Evolutionary conservation across 2,329 filamentous ascomycete genomes (phyloP).

Genomic region (Cordyceps tenuipes): DNA sequence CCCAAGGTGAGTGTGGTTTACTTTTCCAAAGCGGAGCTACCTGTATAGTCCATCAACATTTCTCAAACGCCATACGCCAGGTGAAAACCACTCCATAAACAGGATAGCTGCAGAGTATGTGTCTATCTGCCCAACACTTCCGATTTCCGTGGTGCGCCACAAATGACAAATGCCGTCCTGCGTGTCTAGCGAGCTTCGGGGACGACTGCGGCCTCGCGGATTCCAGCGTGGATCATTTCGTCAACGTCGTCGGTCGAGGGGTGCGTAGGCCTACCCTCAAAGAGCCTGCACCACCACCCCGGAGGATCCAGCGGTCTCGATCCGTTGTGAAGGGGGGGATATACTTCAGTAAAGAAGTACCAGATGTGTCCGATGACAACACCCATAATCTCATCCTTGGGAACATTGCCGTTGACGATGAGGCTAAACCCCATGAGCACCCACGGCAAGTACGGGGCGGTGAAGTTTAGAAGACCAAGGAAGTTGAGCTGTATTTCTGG

Average conservation of each 20-base stretch:
- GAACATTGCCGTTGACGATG: slow-evolving; percentile 79
- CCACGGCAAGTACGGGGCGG: slow-evolving; percentile 91
- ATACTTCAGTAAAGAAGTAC: slow-evolving; percentile 98
- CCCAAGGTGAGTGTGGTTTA: not conserved
- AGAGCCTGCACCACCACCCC: slow-evolving; percentile 78
- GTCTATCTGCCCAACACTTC: not conserved
- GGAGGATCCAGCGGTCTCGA: slow-evolving; percentile 83
- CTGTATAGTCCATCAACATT: not conserved
- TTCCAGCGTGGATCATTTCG: slow-evolving; percentile 5
- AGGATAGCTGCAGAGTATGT: not conserved
- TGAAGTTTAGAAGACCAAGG: slow-evolving; percentile 81
- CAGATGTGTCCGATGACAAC: slow-evolving; percentile 92
- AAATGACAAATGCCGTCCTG: not conserved
- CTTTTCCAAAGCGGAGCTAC: not conserved
- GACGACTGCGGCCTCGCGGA: slow-evolving; percentile 1
- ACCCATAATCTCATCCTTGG: slow-evolving; percentile 93
- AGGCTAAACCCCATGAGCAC: slow-evolving; percentile 89
- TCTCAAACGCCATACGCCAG: slow-evolving; percentile 1
- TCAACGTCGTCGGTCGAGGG: slow-evolving; percentile 37
- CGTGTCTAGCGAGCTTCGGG: slow-evolving; percentile 3
- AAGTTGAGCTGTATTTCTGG: slow-evolving; percentile 86
- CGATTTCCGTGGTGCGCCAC: not conserved
- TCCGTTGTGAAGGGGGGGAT: slow-evolving; percentile 80
- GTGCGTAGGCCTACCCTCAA: slow-evolving; percentile 49
- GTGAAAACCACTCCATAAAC: not conserved